Conservation (phyloP, 1,139 yeast species). For the Kurtzmaniella quercitrusa region DNA sequence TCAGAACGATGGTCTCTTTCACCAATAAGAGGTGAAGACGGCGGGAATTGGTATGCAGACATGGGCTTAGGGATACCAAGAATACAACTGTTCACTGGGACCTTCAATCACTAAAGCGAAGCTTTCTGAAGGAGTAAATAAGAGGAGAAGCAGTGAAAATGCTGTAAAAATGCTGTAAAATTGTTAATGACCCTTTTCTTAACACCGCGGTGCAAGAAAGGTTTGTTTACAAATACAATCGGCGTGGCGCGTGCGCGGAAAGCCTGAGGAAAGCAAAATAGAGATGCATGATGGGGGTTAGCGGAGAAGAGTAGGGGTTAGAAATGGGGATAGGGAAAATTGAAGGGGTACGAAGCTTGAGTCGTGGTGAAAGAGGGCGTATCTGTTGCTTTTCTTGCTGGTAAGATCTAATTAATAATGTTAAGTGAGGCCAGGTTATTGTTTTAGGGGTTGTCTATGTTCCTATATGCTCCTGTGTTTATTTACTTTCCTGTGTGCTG, state of each 20-base stretch:
- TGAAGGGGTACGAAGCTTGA: too few species aligned
- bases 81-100: neutral
- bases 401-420: too few species aligned
- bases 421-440: too few species aligned
- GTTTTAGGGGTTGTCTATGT: too few species aligned
- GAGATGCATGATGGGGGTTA: neutral
- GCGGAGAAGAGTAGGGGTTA: too few species aligned
- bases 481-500: neutral
- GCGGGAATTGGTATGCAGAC: constrained; percentile 49
- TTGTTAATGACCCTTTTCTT: too few species aligned
- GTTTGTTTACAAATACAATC: neutral
- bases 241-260: neutral
- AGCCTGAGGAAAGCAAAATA: neutral
- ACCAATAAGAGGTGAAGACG: constrained; percentile 56
- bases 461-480: neutral
- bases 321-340: too few species aligned
- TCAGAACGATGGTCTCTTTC: constrained; percentile 14
- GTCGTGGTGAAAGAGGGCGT: too few species aligned
- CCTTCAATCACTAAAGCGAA: neutral
- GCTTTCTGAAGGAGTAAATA: neutral
- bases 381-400: too few species aligned
- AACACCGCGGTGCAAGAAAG: too few species aligned
- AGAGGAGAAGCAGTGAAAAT: neutral
- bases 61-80: constrained; percentile 5
- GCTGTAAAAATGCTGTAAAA: too few species aligned